Base-by-base conservation (phyloP, 257 asterid species). In the Prunella vulgaris region DNA sequence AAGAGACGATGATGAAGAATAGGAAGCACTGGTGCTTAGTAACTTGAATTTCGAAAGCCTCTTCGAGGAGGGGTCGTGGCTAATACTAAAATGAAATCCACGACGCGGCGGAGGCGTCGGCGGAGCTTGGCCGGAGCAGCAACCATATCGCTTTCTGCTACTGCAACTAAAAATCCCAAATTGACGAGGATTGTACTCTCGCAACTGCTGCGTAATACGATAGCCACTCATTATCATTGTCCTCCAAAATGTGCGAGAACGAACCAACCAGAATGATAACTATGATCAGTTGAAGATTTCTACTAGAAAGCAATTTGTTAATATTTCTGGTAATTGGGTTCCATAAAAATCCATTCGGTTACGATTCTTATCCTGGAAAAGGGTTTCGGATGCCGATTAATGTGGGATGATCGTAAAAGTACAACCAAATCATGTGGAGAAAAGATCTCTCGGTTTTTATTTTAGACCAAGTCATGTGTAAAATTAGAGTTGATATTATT, bases 181-280 rank as follows among this genome's bases (percentile, higher is more conserved):
- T 66, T 83, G 85, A 69, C 74, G 74, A 51, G 83, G 68, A 69
- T 66, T 73, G 78, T 67, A 78, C 1, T 82, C 84, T 24, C 78
- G 72, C 69, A 82, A n/a, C 59, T 80, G 84, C 77, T 72, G 87
- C 32, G 81, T 72, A 42, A 80, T 67, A 52, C 88, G 85, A 64
- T 59, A 78, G 52, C 84, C 76, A 37, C 71, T 54, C 75, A 74
- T 64, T 78, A 81, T 80, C 83, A 72, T 75, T 22, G 63, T 32
- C 37, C 22, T 40, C 33, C 32, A 70, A n/a, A n/a, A 70, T 46
- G 20, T 59, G 60, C 5, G 8, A 27, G 21, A 25, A 57, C 38
- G 28, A 25, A 25, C 63, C 10, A 15, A 17, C 2, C 24, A 15
- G 24, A 10, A 21, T 5, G 13, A 32, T 5, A 32, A 32, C 9